These are phyloP conservation scores for Scheffersomyces coipomensis DNA, from an alignment of 805 yeast genomes.

Conservation along the genomic window DNA sequence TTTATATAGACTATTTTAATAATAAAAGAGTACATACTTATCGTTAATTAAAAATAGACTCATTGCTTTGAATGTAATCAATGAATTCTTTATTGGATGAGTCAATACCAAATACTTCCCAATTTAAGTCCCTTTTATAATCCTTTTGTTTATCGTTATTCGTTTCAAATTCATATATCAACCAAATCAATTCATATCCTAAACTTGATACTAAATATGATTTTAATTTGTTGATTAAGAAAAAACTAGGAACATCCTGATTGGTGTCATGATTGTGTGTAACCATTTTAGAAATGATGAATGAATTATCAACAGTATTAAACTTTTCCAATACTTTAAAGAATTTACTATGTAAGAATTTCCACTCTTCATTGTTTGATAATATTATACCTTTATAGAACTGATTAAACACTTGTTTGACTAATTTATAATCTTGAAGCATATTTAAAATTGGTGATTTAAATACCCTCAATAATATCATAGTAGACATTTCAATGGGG, in stretches of 20 bases:
- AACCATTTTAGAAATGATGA: conserved; percentile 4
- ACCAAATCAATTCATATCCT: conserved; percentile 40
- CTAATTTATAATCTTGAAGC: conserved; percentile 20
- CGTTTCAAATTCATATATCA: conserved; percentile 25
- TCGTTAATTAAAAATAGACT: conserved; percentile 19
- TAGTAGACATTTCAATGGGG: conserved; percentile 31
- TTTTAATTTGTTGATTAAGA: conserved; percentile 32
- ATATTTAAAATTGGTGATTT: conserved; percentile 28
- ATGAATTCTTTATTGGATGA: conserved; percentile 13
- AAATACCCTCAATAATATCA: conserved; percentile 29
- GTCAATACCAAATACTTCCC: conserved; percentile 31
- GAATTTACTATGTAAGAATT: conserved; percentile 18
- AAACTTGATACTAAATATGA: conserved; percentile 34
- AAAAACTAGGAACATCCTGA: conserved; percentile 15
- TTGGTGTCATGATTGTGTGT: not conserved
- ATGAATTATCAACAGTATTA: conserved; percentile 12
- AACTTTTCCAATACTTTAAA: conserved; percentile 23
- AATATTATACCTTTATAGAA: conserved; percentile 15
- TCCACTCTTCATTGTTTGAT: conserved; percentile 16
- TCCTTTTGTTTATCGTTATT: conserved; percentile 3
- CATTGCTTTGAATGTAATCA: conserved; percentile 14
- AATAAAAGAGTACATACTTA: too few relatives aligned
- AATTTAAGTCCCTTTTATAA: conserved; percentile 12
- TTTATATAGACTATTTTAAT: not conserved
- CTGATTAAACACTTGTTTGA: conserved; percentile 22